phyloP scores from a whole-genome alignment of 164 flowering plant genomes.

The Piper longum region DNA sequence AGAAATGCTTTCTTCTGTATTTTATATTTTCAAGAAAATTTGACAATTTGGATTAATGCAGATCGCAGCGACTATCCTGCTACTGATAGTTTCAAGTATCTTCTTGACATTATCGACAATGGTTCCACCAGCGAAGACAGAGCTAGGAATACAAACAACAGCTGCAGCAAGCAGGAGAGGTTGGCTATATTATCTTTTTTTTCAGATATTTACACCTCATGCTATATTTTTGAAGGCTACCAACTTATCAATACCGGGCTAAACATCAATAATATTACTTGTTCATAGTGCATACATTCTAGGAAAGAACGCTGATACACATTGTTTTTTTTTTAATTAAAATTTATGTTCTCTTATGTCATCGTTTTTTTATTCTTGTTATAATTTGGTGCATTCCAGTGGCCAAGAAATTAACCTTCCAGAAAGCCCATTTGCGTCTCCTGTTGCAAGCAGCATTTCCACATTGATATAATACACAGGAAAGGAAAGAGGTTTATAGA shows the following conservation, averaged over 20 bases:
- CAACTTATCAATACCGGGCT: too few species aligned
- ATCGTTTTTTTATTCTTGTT: not conserved
- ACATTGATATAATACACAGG: conserved; percentile 20
- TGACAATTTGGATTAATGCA: conserved; percentile 5
- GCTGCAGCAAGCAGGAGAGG: conserved; percentile 37
- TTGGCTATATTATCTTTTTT: not conserved
- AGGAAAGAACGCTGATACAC: too few species aligned
- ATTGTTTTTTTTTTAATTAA: too few species aligned
- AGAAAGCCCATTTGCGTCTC: conserved; percentile 61
- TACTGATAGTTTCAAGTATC: conserved; percentile 20
- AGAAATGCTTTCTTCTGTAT: not conserved
- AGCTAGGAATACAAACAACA: conserved; percentile 18
- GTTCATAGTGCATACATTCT: too few species aligned
- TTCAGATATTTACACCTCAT: not conserved
- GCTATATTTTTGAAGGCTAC: not conserved
- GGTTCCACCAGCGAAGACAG: conserved; percentile 28
- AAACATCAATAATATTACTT: too few species aligned
- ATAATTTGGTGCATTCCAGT: conserved; percentile 5
- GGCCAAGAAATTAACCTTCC: conserved; percentile 45
- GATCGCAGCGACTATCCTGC: conserved; percentile 21
- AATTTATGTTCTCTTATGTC: too few species aligned
- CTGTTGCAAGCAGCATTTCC: conserved; percentile 29
- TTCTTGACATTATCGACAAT: conserved; percentile 30
- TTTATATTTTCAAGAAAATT: not conserved
- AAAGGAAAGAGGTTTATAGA: conserved; percentile 1